Evolutionary conservation across 2,329 filamentous ascomycete genomes (phyloP).

Genomic region (Cladosporium cucumerinum): DNA sequence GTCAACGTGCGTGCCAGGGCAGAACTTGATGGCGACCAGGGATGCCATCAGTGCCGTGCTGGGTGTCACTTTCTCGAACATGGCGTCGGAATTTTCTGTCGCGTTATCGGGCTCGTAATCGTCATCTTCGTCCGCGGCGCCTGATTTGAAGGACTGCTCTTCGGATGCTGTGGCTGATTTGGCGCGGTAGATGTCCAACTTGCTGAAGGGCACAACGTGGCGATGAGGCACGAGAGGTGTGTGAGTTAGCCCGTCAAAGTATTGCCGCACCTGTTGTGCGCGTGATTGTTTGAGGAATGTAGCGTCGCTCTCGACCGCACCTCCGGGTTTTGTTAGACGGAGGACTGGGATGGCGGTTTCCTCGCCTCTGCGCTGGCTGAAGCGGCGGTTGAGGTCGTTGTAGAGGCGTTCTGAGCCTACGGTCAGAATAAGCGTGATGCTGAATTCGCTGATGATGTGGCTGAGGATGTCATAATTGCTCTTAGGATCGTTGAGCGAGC

Average conservation of each 20-base stretch:
- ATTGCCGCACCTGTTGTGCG: conserved; percentile 78
- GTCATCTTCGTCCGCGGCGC: conserved; percentile 43
- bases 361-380: conserved; percentile 45
- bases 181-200: conserved; percentile 61
- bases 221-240: conserved; percentile 82
- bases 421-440: conserved; percentile 73
- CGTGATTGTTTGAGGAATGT: conserved; percentile 69
- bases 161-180: conserved; percentile 23
- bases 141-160: conserved; percentile 35
- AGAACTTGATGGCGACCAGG: conserved; percentile 77
- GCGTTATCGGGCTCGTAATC: conserved; percentile 41
- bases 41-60: conserved; percentile 71
- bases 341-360: conserved; percentile 73
- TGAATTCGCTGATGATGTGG: conserved; percentile 70
- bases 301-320: conserved; percentile 73
- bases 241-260: conserved; percentile 79
- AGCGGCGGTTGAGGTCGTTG: conserved; percentile 69
- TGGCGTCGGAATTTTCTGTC: conserved; percentile 2
- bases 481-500: conserved; percentile 63
- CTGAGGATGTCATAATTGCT: conserved; percentile 70
- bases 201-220: conserved; percentile 75
- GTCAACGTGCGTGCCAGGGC: conserved; percentile 61
- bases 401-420: conserved; percentile 75
- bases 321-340: conserved; percentile 78
- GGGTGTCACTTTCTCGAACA: conserved; percentile 55